phyloP scores from a whole-genome alignment of 129 eudicot genomes.

The Rutidosis leptorrhynchoides region DNA sequence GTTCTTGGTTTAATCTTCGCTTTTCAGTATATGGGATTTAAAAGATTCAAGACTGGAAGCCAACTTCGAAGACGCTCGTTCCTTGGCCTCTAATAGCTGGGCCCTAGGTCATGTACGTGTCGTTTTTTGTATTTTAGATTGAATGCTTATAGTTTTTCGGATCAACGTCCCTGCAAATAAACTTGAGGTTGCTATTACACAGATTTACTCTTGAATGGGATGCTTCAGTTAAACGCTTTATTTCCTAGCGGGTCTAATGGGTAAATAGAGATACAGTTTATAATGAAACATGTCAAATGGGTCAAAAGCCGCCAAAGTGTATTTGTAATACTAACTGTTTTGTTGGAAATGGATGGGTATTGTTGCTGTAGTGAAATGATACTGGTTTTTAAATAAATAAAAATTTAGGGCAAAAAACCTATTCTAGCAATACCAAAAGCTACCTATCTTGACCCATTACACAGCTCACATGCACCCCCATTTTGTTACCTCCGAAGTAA shows the following conservation, averaged over 20 bases:
- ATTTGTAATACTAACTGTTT: not conserved
- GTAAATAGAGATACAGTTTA: not conserved
- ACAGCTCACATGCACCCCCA: not conserved
- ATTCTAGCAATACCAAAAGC: no score
- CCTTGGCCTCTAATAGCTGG: conserved; percentile 85
- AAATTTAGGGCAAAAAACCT: not conserved
- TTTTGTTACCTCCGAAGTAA: not conserved
- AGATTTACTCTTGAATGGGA: not conserved
- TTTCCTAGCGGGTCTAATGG: not conserved
- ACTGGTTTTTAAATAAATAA: no score
- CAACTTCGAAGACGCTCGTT: conserved; percentile 74
- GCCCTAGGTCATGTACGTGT: conserved; percentile 46
- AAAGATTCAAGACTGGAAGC: conserved; percentile 56
- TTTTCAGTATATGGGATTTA: conserved; percentile 82
- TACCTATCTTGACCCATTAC: not conserved
- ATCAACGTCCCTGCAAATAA: not conserved
- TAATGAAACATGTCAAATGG: not conserved
- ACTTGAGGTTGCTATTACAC: not conserved
- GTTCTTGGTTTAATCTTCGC: not conserved
- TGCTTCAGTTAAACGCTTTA: not conserved
- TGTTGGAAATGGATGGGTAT: no score
- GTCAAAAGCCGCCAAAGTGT: not conserved
- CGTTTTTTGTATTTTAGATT: conserved; percentile 1
- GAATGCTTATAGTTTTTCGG: not conserved
- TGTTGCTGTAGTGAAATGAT: no score